Conservation (phyloP, 2,329 filamentous ascomycete genomes). For the Periglandula ipomoeae region DNA sequence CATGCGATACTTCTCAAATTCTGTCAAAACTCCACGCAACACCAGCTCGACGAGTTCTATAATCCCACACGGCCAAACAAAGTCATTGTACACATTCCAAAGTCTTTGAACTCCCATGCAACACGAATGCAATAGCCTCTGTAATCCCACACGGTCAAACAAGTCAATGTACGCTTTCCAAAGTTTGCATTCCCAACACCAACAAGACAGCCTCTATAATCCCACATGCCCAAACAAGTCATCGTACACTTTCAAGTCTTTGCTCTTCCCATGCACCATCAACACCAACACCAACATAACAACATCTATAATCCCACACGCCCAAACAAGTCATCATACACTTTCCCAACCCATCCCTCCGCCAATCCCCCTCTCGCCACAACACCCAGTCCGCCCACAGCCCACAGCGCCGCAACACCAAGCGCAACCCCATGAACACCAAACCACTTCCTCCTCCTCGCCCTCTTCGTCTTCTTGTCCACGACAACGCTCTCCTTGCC, state of each 20-base stretch:
- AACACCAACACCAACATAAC: background rate
- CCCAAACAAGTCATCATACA: constrained; percentile 61
- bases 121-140: background rate
- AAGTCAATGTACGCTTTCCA: too few relatives aligned
- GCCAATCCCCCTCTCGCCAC: constrained; percentile 63
- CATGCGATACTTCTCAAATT: too few relatives aligned
- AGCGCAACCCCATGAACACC: constrained; percentile 57
- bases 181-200: too few relatives aligned
- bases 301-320: constrained; percentile 19
- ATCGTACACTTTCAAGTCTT: too few relatives aligned
- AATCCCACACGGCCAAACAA: too few relatives aligned
- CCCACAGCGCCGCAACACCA: constrained; percentile 59
- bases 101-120: too few relatives aligned
- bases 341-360: constrained; percentile 68
- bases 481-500: constrained; percentile 31
- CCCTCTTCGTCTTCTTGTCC: constrained; percentile 42
- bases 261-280: background rate
- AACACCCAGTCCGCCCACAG: constrained; percentile 69
- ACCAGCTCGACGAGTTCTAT: too few relatives aligned
- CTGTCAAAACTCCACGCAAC: too few relatives aligned
- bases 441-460: constrained; percentile 59
- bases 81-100: too few relatives aligned
- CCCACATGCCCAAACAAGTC: too few relatives aligned
- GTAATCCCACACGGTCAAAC: too few relatives aligned
- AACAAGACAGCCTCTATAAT: too few relatives aligned